Evolutionary conservation across 202 grass and related monocot species (phyloP), one percentile per base, ranked within the genome.

Genomic region (Carex arenaria): DNA sequence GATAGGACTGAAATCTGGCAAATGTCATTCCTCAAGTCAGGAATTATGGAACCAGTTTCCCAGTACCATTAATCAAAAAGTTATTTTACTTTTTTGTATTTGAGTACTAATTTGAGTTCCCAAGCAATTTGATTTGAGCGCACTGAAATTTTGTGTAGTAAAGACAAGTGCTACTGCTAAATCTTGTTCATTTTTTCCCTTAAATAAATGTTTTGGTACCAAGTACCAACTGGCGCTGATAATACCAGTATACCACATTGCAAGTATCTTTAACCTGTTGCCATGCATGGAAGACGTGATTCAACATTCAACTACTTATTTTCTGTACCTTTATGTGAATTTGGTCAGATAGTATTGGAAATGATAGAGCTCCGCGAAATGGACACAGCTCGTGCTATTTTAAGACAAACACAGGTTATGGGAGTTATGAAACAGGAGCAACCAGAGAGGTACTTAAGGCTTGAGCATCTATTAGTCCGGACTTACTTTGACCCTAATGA

Each of bases 351-450:
- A 85, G 96, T 98, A 54, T 40, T 98, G 68, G 96, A 98, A 88
- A 98, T 98, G 96, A 94, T 92, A 3, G 95, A 98, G 83, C 95
- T 95, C 62, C 93, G 91, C 3, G 96, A 98, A 87, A 87, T 98
- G 8, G 93, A 98, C 63, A 98, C 93, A 0, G 93, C 96, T 18
- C 90, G 93, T n/a, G 87, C 93, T 68, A 98, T 98, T 84, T 91
- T 98, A 61, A 90, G 93, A 36, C 96, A 98, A 82, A 98, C 96
- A n/a, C 96, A 95, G 77, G 96, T 93, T 54, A 98, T 98, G 96
- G 96, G 96, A 32, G 80, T 98, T 28, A 98, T 98, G 96, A 95
- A 98, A 83, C 96, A 98, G 91, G 96, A 95, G 85, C 93, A 98
- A 83, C 96, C 96, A 1, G 93, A 98, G 80, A 90, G 93, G 55